Evolutionary conservation across 169 alveolate species (phyloP).

Genomic region (Babesia bovis): DNA sequence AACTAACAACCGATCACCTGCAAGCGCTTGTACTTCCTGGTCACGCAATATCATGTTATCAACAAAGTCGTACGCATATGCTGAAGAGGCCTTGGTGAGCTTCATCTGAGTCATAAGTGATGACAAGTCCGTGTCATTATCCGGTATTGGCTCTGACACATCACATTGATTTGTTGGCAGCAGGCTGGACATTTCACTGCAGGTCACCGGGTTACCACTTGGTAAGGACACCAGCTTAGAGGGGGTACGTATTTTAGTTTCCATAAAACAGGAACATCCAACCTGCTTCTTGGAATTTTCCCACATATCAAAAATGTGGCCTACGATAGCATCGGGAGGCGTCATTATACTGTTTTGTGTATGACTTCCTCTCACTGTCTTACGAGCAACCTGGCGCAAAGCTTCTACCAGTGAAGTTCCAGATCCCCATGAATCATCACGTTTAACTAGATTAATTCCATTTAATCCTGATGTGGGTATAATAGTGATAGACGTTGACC

Average conservation of each 20-base stretch:
- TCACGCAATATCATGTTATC: constrained; percentile 46
- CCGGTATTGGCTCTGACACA: neutral
- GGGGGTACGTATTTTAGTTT: constrained; percentile 35
- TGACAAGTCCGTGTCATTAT: neutral
- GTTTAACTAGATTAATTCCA: constrained; percentile 41
- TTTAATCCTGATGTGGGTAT: constrained; percentile 54
- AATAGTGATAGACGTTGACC: constrained; percentile 38
- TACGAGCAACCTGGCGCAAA: constrained; percentile 6
- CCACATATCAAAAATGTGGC: constrained; percentile 65
- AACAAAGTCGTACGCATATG: constrained; percentile 34
- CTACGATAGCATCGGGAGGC: constrained; percentile 5
- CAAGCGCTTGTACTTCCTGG: constrained; percentile 32
- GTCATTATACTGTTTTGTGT: neutral
- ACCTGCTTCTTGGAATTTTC: constrained; percentile 42
- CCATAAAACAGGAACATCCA: constrained; percentile 46
- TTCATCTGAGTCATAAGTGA: neutral
- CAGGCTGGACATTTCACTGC: constrained; percentile 5
- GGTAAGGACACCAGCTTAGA: constrained; percentile 45
- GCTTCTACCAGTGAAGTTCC: constrained; percentile 50
- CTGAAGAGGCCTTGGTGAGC: neutral
- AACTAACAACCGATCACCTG: constrained; percentile 37
- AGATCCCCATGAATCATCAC: constrained; percentile 29
- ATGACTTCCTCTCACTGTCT: neutral
- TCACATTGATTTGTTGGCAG: neutral
- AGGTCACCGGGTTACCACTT: constrained; percentile 37